A percentile compares a stretch with the other conserved stretches of the same genome.
Evolutionary conservation across 2,329 filamentous ascomycete genomes (phyloP).

Genomic region (Penicillium sp.): DNA sequence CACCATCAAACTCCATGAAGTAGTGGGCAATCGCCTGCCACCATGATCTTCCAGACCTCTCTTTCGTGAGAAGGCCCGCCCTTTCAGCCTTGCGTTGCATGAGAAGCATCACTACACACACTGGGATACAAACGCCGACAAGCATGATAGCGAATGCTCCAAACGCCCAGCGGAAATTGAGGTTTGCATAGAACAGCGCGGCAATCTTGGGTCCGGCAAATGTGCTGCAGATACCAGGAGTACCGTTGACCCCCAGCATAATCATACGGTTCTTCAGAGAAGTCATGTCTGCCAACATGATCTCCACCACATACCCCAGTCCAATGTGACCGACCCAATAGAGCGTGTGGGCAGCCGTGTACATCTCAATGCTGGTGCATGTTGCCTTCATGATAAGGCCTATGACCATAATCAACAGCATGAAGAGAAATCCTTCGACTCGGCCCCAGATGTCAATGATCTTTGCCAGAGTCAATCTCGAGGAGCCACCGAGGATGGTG

Average conservation of each 20-base stretch:
- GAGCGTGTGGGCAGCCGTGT: slow-evolving; percentile 8
- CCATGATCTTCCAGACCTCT: slow-evolving; percentile 12
- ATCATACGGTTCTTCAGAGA: slow-evolving; percentile 61
- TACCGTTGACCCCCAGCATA: slow-evolving; percentile 58
- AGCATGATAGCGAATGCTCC: slow-evolving; percentile 61
- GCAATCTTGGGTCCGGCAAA: slow-evolving; percentile 53
- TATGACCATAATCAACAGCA: slow-evolving; percentile 5
- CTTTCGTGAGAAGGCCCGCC: slow-evolving; percentile 16
- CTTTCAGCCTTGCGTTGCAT: slow-evolving; percentile 59
- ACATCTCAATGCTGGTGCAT: slow-evolving; percentile 9
- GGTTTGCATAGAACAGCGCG: slow-evolving; percentile 50
- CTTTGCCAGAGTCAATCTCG: slow-evolving; percentile 8
- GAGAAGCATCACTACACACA: slow-evolving; percentile 55
- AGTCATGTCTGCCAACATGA: slow-evolving; percentile 66
- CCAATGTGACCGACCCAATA: slow-evolving; percentile 60
- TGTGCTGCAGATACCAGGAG: slow-evolving; percentile 62
- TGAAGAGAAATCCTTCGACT: slow-evolving; percentile 9
- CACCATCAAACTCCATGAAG: slow-evolving; percentile 25
- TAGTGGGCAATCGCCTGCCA: slow-evolving; percentile 22
- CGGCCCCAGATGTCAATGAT: slow-evolving; percentile 12
- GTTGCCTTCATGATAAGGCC: slow-evolving; percentile 13
- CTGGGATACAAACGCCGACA: slow-evolving; percentile 51
- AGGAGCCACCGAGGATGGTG: slow-evolving; percentile 12
- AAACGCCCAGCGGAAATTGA: slow-evolving; percentile 65
- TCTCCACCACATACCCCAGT: slow-evolving; percentile 56